Conservation (phyloP, 1,139 yeast genomes). For the Dujonia santamariae region DNA sequence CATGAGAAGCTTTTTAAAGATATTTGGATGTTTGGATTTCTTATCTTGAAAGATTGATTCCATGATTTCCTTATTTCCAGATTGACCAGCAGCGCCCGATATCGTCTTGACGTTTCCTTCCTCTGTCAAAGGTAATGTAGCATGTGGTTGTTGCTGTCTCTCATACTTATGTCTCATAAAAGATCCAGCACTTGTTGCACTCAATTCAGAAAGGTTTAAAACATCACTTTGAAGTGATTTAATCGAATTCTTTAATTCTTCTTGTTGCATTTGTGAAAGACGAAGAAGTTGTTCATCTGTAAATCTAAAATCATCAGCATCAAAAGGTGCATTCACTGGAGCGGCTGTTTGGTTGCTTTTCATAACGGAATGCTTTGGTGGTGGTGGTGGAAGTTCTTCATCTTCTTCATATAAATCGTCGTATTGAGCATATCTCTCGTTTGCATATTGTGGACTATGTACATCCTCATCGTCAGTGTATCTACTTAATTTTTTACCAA, state of each 20-base stretch:
- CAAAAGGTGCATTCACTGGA: slow-evolving; percentile 25
- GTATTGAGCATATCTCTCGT: slow-evolving; percentile 3
- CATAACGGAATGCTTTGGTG: slow-evolving; percentile 36
- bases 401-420: slow-evolving; percentile 6
- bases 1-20: slow-evolving; percentile 52
- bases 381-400: slow-evolving; percentile 49
- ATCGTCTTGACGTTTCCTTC: slow-evolving; percentile 18
- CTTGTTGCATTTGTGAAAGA: slow-evolving; percentile 32
- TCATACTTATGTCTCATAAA: slow-evolving; percentile 68
- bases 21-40: slow-evolving; percentile 46
- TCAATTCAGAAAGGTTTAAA: slow-evolving; percentile 57
- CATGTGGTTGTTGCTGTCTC: slow-evolving; percentile 33
- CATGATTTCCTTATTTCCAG: slow-evolving; percentile 29
- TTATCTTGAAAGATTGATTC: slow-evolving; percentile 45
- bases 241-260: slow-evolving; percentile 40
- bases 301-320: slow-evolving; percentile 37
- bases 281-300: slow-evolving; percentile 34
- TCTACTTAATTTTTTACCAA: slow-evolving; percentile 36
- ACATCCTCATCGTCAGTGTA: slow-evolving; percentile 9
- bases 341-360: no score
- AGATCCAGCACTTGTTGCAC: slow-evolving; percentile 91
- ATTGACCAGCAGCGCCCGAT: slow-evolving; percentile 1
- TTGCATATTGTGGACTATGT: slow-evolving; percentile 6
- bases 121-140: slow-evolving; percentile 20
- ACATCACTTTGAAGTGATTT: slow-evolving; percentile 48